Evolutionary conservation across 148 eudicot species (phyloP).

Genomic region (Cornus florida): DNA sequence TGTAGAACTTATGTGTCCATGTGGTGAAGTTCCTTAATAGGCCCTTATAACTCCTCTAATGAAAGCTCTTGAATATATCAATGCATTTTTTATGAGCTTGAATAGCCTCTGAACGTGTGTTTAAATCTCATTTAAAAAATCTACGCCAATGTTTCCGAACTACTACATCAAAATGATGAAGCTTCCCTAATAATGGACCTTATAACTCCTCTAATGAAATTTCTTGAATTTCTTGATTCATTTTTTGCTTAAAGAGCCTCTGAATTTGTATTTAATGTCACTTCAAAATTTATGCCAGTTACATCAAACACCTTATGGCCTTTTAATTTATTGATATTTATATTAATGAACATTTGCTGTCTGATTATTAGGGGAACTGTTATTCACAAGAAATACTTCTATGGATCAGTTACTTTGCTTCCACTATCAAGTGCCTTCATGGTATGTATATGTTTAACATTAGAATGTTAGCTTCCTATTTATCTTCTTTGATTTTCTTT

Average conservation of each 20-base stretch:
- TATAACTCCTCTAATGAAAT: neutral
- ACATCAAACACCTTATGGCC: neutral
- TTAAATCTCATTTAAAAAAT: neutral
- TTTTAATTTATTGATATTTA: neutral
- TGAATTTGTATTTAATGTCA: neutral
- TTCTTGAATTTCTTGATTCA: neutral
- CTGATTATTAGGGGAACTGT: constrained; percentile 60
- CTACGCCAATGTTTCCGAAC: too few species aligned
- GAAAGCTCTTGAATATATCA: neutral
- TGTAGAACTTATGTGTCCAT: neutral
- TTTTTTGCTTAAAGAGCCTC: neutral
- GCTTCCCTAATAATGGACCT: too few species aligned
- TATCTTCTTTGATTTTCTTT: neutral
- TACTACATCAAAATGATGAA: too few species aligned
- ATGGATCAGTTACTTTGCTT: constrained; percentile 82
- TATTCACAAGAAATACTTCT: constrained; percentile 84
- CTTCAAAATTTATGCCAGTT: neutral
- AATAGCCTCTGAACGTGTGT: neutral
- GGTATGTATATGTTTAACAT: constrained; percentile 36
- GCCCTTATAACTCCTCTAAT: neutral
- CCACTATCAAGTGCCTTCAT: constrained; percentile 69
- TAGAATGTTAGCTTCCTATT: neutral
- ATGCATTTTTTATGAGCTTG: neutral
- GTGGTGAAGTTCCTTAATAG: neutral
- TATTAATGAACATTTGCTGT: constrained; percentile 5